Evolutionary conservation across 306 rosid genomes (phyloP).

Genomic region (Begonia peltatifolia): DNA sequence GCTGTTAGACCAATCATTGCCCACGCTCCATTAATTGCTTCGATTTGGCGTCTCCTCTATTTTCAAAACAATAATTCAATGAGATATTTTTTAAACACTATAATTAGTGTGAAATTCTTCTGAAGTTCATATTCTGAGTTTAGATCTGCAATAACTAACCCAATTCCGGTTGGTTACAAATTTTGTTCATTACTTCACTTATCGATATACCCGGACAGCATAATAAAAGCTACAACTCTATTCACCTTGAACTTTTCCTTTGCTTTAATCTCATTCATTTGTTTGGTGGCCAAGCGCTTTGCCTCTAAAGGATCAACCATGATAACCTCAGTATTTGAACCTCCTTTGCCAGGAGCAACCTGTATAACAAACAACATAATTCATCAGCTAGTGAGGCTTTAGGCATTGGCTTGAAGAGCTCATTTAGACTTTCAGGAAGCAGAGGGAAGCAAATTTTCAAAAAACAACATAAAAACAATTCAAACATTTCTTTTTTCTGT

Average conservation of each 20-base stretch:
- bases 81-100: background rate
- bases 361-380: constrained; percentile 8
- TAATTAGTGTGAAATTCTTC: background rate
- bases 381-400: background rate
- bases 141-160: too few species aligned
- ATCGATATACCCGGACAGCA: background rate
- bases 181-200: background rate
- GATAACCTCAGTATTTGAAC: constrained; percentile 33
- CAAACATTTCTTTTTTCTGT: background rate
- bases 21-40: constrained; percentile 94
- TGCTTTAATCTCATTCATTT: constrained; percentile 69
- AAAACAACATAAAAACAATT: background rate
- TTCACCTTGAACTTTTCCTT: constrained; percentile 67
- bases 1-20: constrained; percentile 91
- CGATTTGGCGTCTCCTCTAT: constrained; percentile 73
- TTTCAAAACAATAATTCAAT: constrained; percentile 15
- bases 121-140: background rate
- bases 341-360: constrained; percentile 47
- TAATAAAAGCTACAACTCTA: constrained; percentile 1
- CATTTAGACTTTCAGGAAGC: background rate
- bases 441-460: background rate
- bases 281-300: constrained; percentile 75
- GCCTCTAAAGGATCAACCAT: constrained; percentile 98
- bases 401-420: too few species aligned
- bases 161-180: too few species aligned